Conservation (phyloP, 202 grass and related monocot genomes). For the Thinopyrum obtusiflorum region DNA sequence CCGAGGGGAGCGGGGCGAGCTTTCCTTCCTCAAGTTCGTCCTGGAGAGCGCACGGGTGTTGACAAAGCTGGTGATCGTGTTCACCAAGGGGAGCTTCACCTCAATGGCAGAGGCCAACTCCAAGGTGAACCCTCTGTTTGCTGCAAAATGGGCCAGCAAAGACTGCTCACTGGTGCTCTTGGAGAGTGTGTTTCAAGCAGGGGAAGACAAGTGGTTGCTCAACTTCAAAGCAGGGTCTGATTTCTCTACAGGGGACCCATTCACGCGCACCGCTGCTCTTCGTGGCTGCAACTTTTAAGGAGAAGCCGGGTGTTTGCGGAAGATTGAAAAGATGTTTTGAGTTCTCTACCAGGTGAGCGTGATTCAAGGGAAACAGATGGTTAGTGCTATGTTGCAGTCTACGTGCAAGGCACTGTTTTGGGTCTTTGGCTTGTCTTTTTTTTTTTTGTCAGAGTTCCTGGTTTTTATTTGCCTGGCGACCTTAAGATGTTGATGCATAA, state of each 20-base stretch:
- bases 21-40: constrained; percentile 25
- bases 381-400: not conserved
- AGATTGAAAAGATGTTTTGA: not conserved
- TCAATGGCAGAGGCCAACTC: not conserved
- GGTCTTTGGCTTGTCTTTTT: not conserved
- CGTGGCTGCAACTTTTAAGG: not conserved
- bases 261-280: not conserved
- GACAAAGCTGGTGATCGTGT: constrained; percentile 14
- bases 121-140: constrained; percentile 18
- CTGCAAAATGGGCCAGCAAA: constrained; percentile 9
- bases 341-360: not conserved
- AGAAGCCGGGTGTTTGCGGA: not conserved
- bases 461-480: not conserved
- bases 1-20: not conserved
- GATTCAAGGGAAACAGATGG: too few species aligned
- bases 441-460: not conserved
- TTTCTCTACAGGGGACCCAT: constrained; percentile 9
- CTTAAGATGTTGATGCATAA: not conserved
- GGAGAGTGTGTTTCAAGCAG: not conserved
- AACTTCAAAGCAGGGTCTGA: constrained; percentile 1
- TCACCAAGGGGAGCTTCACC: not conserved
- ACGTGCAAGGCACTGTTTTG: not conserved
- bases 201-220: not conserved
- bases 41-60: not conserved
- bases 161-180: not conserved